Evolutionary conservation across 495 filamentous ascomycete genomes (phyloP).

Genomic region (Parmelia sp.): DNA sequence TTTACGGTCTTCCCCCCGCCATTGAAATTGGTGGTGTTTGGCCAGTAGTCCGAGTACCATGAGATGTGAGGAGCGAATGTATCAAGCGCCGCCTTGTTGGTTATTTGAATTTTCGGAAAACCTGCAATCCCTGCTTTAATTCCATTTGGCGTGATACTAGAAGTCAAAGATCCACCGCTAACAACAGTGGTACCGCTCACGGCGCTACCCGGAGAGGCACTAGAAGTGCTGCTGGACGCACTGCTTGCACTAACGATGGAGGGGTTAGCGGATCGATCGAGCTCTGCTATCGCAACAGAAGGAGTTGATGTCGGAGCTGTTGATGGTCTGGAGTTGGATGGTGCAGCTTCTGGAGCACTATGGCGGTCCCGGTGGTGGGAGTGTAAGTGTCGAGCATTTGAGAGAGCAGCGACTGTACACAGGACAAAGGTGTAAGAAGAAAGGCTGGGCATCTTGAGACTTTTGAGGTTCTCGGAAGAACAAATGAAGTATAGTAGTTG

Average conservation of each 20-base stretch:
- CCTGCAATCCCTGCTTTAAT: conserved; percentile 2
- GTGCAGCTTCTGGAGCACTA: background rate
- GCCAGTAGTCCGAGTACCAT: conserved; percentile 13
- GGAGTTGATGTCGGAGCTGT: background rate
- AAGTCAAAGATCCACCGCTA: background rate
- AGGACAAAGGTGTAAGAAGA: background rate
- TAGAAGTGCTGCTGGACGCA: background rate
- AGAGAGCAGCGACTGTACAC: background rate
- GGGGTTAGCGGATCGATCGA: background rate
- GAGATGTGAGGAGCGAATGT: conserved; percentile 4
- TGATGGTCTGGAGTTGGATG: background rate
- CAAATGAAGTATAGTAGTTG: background rate
- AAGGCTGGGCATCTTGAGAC: background rate
- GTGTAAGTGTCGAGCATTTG: background rate
- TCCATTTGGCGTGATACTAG: background rate
- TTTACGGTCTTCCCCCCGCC: background rate
- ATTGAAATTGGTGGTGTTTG: background rate
- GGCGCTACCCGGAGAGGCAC: background rate
- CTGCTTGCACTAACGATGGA: background rate
- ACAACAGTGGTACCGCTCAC: background rate
- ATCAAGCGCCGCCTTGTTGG: background rate
- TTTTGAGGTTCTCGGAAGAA: background rate
- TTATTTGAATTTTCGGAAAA: background rate
- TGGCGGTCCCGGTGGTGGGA: background rate
- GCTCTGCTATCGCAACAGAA: background rate